phyloP scores from a whole-genome alignment of 306 rosid genomes.

The Acacia melanoxylon region DNA sequence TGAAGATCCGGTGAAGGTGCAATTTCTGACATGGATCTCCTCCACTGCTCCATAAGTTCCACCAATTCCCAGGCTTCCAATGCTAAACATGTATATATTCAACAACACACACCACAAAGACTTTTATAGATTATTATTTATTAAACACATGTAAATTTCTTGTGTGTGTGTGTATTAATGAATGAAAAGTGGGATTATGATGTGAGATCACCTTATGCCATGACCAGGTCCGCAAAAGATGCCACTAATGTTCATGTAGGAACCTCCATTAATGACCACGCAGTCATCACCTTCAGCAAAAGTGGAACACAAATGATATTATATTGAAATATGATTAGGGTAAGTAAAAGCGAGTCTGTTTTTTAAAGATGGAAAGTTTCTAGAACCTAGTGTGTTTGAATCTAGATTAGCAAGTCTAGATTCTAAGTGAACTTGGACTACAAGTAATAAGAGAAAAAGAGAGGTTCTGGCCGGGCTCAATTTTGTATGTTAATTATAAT shows the following conservation, averaged over 20 bases:
- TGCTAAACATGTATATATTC: conserved; percentile 9
- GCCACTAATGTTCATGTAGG: conserved; percentile 37
- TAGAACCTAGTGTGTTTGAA: too few relatives aligned
- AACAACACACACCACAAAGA: background rate
- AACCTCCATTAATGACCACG: conserved; percentile 42
- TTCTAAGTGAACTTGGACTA: too few relatives aligned
- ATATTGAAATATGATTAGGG: background rate
- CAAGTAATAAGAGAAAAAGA: too few relatives aligned
- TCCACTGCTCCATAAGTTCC: conserved; percentile 37
- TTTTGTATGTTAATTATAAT: background rate
- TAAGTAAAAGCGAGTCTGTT: too few relatives aligned
- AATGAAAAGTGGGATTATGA: background rate
- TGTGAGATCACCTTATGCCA: conserved; percentile 50
- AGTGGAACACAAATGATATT: background rate
- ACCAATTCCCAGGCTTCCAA: conserved; percentile 52
- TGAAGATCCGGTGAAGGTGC: conserved; percentile 36
- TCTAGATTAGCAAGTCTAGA: too few relatives aligned
- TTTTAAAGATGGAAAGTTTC: too few relatives aligned
- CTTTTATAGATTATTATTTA: background rate
- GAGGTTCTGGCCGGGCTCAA: too few relatives aligned
- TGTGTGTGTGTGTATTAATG: background rate
- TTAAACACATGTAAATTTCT: background rate
- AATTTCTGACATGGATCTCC: conserved; percentile 42
- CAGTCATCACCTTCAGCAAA: conserved; percentile 56
- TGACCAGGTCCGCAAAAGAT: conserved; percentile 65